phyloP scores from a whole-genome alignment of 225 moss, liverwort and hornwort genomes.

The Polytrichum formosum region DNA sequence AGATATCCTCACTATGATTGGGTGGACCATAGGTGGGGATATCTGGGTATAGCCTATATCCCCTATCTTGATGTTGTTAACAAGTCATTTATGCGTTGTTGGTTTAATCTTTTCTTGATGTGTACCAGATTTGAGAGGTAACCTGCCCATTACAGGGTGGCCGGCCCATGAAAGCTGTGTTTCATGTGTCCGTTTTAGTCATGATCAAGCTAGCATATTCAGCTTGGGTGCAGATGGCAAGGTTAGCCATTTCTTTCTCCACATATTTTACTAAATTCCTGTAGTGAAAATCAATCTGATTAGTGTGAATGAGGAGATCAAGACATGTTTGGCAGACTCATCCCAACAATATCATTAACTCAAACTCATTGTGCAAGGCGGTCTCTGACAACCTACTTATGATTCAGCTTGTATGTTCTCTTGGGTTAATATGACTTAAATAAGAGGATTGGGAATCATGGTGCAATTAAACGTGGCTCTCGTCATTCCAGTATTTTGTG shows the following conservation, averaged over 20 bases:
- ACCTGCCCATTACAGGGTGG: conserved; percentile 85
- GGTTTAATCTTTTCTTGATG: background rate
- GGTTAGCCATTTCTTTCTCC: conserved; percentile 28
- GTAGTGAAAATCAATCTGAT: background rate
- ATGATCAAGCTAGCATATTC: conserved; percentile 81
- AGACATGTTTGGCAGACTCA: too few species aligned
- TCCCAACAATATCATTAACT: too few species aligned
- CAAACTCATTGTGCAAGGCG: too few species aligned
- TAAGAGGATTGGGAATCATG: too few species aligned
- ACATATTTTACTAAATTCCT: background rate
- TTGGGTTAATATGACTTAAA: too few species aligned
- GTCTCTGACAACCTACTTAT: too few species aligned
- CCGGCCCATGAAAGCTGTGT: conserved; percentile 81
- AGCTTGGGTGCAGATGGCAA: conserved; percentile 87
- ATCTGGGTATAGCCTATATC: too few species aligned
- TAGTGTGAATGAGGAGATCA: background rate
- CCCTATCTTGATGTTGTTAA: background rate
- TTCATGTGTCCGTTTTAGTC: conserved; percentile 78
- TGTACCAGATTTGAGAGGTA: conserved; percentile 73
- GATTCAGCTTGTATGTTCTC: too few species aligned
- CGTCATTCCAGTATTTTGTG: too few species aligned
- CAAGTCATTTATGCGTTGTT: background rate
- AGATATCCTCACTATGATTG: too few species aligned
- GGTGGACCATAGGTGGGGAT: too few species aligned
- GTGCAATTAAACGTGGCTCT: too few species aligned